Base-by-base conservation (phyloP, 257 asterid genomes). In the Verbena officinalis region DNA sequence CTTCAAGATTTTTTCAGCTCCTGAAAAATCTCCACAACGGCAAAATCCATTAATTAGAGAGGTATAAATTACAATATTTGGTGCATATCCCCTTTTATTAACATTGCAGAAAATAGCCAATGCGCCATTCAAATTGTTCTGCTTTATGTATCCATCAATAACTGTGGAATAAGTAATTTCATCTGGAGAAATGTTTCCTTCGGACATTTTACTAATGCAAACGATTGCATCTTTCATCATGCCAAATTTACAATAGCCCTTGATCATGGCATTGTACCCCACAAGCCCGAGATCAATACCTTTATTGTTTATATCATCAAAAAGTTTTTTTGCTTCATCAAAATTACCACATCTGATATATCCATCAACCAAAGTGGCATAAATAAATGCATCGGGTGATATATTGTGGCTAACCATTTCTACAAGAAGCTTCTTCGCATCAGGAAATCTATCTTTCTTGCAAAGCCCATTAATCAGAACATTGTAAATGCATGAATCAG, bases 321-420 rank as follows among this genome's bases (percentile, higher is more conserved):
- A 93, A 27, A 83, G 77, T 59, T 77, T 77, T 74, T 84, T 75
- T 22, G 97, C 97, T 42, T 80, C 95, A 14, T 74, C 78, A 51
- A 87, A 67, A 40, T 86, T 79, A 53, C 89, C 91, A 71, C 65
- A 80, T 74, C 97, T 80, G 48, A 89, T 65, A 59, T 68, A 78
- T 64, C 98, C 98, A 75, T 92, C 97, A 13, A 92, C 76, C 59
- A 92, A 72, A 62, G 97, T 87, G 58, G 96, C 96, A 75, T 85
- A 85, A 52, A 84, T 80, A 64, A 81, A 84, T 9, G 64, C 79
- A 77, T 90, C 96, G 2, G 90, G 96, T n/a, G 67, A 60, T 53
- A 90, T 66, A 67, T 85, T 77, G 38, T 53, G 77, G 69, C 58
- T 76, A 69, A 84, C 82, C 97, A 93, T 93, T 81, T 87, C 99